phyloP scores from a whole-genome alignment of 83 land plant species.

The Picea engelmannii region DNA sequence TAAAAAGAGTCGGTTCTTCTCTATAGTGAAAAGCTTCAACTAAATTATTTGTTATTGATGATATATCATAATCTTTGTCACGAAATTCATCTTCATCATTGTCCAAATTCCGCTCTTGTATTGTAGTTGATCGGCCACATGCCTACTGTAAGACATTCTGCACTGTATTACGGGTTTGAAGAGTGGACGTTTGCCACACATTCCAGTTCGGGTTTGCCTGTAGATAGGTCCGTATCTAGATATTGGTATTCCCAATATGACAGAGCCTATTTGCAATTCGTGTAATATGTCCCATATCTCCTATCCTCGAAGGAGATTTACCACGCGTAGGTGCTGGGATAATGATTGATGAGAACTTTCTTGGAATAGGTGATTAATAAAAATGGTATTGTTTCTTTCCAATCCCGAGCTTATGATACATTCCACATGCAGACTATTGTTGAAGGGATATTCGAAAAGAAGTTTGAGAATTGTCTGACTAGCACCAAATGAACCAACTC shows the following conservation, averaged over 20 bases:
- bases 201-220: conserved; percentile 43
- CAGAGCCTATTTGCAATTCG: conserved; percentile 82
- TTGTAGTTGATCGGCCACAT: no score
- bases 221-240: conserved; percentile 52
- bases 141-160: no score
- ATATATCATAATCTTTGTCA: no score
- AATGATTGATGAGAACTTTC: conserved; percentile 41
- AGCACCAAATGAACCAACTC: conserved; percentile 74
- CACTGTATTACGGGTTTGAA: no score
- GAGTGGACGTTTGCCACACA: no score
- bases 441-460: conserved; percentile 93
- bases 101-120: no score
- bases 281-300: conserved; percentile 89
- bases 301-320: conserved; percentile 71
- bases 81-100: no score
- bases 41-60: no score
- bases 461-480: conserved; percentile 63
- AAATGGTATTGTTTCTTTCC: conserved; percentile 60
- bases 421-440: conserved; percentile 93
- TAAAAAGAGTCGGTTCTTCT: no score
- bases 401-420: conserved; percentile 73
- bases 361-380: conserved; percentile 73
- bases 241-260: conserved; percentile 54
- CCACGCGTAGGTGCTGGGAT: conserved; percentile 48
- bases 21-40: no score